Evolutionary conservation across 768 basidiomycete genomes (phyloP).

Genomic region (Podaxis sp.): DNA sequence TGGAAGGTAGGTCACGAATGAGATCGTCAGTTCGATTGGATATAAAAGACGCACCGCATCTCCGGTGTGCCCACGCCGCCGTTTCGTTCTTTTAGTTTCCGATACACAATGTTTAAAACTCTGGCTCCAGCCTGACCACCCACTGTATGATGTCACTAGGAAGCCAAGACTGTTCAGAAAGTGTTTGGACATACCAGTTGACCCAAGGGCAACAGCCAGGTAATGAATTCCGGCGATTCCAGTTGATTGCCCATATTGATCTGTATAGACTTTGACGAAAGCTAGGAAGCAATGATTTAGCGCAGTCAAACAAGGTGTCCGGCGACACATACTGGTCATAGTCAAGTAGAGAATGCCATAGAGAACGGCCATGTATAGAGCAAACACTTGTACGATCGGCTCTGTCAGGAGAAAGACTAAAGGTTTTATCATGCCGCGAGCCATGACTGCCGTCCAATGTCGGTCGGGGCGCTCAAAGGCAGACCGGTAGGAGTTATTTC

Average conservation of each 20-base stretch:
- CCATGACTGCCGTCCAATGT: slow-evolving; percentile 40
- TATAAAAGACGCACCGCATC: slow-evolving; percentile 29
- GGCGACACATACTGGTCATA: slow-evolving; percentile 28
- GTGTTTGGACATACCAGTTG: slow-evolving; percentile 32
- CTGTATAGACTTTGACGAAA: slow-evolving; percentile 47
- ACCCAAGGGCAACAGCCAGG: slow-evolving; percentile 54
- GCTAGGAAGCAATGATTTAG: slow-evolving; percentile 26
- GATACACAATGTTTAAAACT: slow-evolving; percentile 43
- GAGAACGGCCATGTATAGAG: slow-evolving; percentile 53
- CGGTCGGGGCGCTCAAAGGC: slow-evolving; percentile 34
- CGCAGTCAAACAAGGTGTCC: not conserved
- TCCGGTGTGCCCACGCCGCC: slow-evolving; percentile 54
- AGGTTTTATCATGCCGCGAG: slow-evolving; percentile 49
- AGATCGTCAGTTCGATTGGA: not conserved
- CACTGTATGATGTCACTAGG: slow-evolving; percentile 15
- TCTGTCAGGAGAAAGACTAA: slow-evolving; percentile 50
- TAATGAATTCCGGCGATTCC: slow-evolving; percentile 63
- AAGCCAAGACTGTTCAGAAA: slow-evolving; percentile 10
- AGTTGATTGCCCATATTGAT: slow-evolving; percentile 39
- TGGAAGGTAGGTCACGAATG: not conserved
- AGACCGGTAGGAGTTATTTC: slow-evolving; percentile 31
- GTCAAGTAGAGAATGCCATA: slow-evolving; percentile 46
- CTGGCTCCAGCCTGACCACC: slow-evolving; percentile 39
- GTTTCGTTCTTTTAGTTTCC: slow-evolving; percentile 38
- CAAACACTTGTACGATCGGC: slow-evolving; percentile 59